Evolutionary conservation across 179 eudicot genomes (phyloP).

Genomic region (Patellifolia procumbens): DNA sequence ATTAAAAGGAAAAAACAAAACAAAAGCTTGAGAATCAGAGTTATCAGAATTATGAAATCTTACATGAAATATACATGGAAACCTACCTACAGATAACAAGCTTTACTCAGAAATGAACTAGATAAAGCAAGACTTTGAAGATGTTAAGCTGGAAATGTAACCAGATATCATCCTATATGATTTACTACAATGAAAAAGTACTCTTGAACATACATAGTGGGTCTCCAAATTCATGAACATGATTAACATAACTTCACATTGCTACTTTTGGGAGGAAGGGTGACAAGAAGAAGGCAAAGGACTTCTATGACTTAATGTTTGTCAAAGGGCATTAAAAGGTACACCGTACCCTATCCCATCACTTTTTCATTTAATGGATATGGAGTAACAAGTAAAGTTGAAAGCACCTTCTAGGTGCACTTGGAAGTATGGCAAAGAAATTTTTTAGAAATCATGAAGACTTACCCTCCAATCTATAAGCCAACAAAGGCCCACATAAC

Average conservation of each 20-base stretch:
- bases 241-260: background rate
- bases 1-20: slow-evolving; percentile 14
- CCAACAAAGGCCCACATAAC: background rate
- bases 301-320: background rate
- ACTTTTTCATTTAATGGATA: background rate
- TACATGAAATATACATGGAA: background rate
- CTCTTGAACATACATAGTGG: background rate
- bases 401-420: background rate
- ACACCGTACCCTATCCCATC: background rate
- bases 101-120: background rate
- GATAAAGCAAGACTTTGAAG: background rate
- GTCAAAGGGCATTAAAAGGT: background rate
- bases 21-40: background rate
- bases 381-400: background rate
- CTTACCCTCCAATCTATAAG: background rate
- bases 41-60: slow-evolving; percentile 1
- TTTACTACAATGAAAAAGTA: background rate
- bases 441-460: background rate
- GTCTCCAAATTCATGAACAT: background rate
- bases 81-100: background rate
- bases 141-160: background rate
- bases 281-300: slow-evolving; percentile 6
- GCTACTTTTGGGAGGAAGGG: background rate
- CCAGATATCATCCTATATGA: background rate
- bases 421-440: background rate